These are phyloP conservation scores for Saccharum hybrid DNA, from an alignment of 202 grass and related monocot species.

Conservation along the genomic window DNA sequence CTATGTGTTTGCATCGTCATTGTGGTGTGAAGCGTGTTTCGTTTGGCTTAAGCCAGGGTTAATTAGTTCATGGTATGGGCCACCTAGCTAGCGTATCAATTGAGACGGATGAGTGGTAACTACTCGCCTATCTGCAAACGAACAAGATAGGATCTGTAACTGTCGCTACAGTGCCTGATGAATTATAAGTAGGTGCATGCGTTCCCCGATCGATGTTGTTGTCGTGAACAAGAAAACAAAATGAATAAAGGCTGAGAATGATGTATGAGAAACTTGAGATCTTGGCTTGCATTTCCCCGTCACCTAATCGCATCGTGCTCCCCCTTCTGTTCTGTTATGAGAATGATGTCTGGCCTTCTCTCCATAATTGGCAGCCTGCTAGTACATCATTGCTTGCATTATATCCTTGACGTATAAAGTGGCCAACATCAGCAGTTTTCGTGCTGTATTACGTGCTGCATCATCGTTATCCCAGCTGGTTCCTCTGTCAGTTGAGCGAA, in stretches of 20 bases:
- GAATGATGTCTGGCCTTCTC: constrained; percentile 43
- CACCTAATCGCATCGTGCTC: constrained; percentile 19
- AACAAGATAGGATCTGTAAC: constrained; percentile 8
- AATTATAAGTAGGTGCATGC: constrained; percentile 19
- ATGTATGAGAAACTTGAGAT: constrained; percentile 2
- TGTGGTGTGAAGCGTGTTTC: background rate
- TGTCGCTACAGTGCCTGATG: background rate
- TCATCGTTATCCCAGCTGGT: background rate
- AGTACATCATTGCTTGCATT: background rate
- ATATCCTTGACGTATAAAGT: background rate
- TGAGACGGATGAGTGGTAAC: constrained; percentile 1
- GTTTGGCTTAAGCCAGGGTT: constrained; percentile 35
- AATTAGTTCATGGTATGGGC: background rate
- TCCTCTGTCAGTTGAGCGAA: background rate
- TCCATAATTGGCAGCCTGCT: background rate
- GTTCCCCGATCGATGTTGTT: background rate
- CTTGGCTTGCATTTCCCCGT: background rate
- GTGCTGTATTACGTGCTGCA: background rate
- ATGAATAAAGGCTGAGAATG: background rate
- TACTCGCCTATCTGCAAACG: background rate
- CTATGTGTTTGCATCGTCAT: background rate
- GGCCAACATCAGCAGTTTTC: background rate
- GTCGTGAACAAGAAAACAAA: background rate
- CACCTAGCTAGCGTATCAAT: background rate
- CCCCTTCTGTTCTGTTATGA: background rate